These are phyloP conservation scores for Aphanomyces astaci DNA, from an alignment of 352 stramenopile species.

Conservation along the genomic window DNA sequence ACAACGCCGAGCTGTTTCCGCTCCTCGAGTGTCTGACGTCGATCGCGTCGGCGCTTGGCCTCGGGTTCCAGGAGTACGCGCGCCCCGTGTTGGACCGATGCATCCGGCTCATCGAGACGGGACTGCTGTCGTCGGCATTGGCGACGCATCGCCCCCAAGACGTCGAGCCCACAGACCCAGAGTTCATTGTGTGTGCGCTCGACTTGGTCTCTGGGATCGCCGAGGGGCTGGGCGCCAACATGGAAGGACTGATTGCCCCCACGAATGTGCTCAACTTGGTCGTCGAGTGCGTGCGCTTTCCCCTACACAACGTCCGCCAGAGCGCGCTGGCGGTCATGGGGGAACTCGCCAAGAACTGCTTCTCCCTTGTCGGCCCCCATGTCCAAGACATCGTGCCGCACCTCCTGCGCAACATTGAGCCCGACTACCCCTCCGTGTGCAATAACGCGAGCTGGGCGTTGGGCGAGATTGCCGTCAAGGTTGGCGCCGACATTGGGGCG, in stretches of 20 bases:
- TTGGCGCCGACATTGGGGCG: slow-evolving; percentile 75
- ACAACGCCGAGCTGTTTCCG: slow-evolving; percentile 72
- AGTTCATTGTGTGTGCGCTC: slow-evolving; percentile 85
- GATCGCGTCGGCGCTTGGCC: slow-evolving; percentile 73
- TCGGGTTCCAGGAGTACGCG: slow-evolving; percentile 83
- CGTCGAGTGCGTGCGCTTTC: slow-evolving; percentile 77
- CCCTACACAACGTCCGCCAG: slow-evolving; percentile 83
- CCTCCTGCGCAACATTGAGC: slow-evolving; percentile 84
- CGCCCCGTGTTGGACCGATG: slow-evolving; percentile 73
- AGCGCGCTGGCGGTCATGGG: slow-evolving; percentile 85
- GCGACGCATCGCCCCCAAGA: slow-evolving; percentile 68
- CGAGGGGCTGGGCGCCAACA: slow-evolving; percentile 70
- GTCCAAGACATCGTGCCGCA: slow-evolving; percentile 70
- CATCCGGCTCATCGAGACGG: slow-evolving; percentile 76
- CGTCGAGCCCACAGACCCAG: slow-evolving; percentile 77
- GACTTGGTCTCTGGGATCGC: slow-evolving; percentile 86
- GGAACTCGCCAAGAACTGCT: slow-evolving; percentile 80
- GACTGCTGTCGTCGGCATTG: slow-evolving; percentile 72
- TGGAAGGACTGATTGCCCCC: slow-evolving; percentile 58
- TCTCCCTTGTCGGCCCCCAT: slow-evolving; percentile 59
- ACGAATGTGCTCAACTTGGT: slow-evolving; percentile 86
- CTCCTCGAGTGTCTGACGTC: slow-evolving; percentile 87
- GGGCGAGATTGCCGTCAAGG: slow-evolving; percentile 81
- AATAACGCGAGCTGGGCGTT: slow-evolving; percentile 91
- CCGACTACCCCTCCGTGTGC: slow-evolving; percentile 82